These are phyloP conservation scores for Basipetospora chlamydospora DNA, from an alignment of 2,329 filamentous ascomycete species.

Conservation along the genomic window DNA sequence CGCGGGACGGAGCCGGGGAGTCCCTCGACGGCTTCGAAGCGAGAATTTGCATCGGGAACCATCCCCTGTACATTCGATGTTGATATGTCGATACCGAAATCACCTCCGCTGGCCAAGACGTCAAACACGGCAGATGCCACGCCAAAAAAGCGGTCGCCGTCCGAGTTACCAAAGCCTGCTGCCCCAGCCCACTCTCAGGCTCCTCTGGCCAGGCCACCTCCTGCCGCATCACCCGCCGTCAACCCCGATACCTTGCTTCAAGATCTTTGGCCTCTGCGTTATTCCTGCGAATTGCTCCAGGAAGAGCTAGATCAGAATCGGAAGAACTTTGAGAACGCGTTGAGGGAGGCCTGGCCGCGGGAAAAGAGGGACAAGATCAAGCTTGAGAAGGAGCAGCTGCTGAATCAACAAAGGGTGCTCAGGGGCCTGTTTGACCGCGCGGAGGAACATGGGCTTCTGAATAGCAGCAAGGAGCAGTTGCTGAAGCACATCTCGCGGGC, in stretches of 20 bases:
- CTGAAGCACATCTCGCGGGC: conserved; percentile 31
- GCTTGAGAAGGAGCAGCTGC: conserved; percentile 30
- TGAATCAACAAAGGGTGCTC: conserved; percentile 30
- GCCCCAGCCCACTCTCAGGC: background rate
- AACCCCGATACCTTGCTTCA: background rate
- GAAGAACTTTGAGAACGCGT: conserved; percentile 29
- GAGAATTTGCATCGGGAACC: background rate
- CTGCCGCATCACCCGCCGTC: no score
- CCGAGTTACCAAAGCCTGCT: background rate
- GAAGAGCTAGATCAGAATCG: conserved; percentile 30
- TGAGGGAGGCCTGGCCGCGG: conserved; percentile 30
- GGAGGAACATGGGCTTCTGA: conserved; percentile 25
- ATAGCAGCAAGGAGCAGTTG: conserved; percentile 28
- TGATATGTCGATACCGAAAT: conserved; percentile 1
- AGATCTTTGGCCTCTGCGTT: conserved; percentile 1
- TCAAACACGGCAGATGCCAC: conserved; percentile 8
- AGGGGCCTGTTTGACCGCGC: conserved; percentile 25
- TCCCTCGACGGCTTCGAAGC: background rate
- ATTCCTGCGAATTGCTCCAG: conserved; percentile 18
- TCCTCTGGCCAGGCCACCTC: background rate
- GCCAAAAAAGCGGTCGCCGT: conserved; percentile 7
- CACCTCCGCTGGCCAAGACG: background rate
- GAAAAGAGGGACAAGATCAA: conserved; percentile 32
- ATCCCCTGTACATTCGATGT: conserved; percentile 5
- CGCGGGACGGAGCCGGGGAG: background rate